These are phyloP conservation scores for Sutorius australiensis DNA, from an alignment of 768 basidiomycete species.

Conservation along the genomic window DNA sequence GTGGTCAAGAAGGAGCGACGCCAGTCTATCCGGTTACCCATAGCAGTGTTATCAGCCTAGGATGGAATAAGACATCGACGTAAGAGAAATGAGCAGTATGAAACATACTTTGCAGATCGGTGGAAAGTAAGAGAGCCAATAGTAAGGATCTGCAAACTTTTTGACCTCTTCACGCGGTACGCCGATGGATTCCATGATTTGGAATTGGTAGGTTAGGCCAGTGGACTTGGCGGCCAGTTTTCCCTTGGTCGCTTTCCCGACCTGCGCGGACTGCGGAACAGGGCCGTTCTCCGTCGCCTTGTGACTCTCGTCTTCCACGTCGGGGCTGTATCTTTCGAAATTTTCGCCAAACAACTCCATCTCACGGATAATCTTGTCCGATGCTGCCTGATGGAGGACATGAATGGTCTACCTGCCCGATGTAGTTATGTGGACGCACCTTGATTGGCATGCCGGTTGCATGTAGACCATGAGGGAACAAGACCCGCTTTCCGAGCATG, in stretches of 20 bases:
- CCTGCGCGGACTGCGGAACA: constrained; percentile 43
- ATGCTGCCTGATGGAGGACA: constrained; percentile 63
- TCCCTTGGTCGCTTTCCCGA: constrained; percentile 90
- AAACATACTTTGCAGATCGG: constrained; percentile 80
- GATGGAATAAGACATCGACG: background rate
- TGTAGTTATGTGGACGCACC: constrained; percentile 44
- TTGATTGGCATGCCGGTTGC: constrained; percentile 99
- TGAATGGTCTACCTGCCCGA: background rate
- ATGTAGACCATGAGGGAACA: constrained; percentile 98
- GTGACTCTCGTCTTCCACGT: constrained; percentile 43
- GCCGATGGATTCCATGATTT: constrained; percentile 94
- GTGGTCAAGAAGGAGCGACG: constrained; percentile 92
- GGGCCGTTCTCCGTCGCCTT: constrained; percentile 41
- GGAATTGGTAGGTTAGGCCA: constrained; percentile 95
- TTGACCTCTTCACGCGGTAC: constrained; percentile 89
- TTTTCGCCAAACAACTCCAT: constrained; percentile 93
- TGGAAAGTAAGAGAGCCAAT: constrained; percentile 95
- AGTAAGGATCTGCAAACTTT: constrained; percentile 90
- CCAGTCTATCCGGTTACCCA: constrained; percentile 99
- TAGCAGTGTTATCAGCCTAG: constrained; percentile 69
- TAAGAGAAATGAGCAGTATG: background rate
- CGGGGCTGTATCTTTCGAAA: constrained; percentile 57
- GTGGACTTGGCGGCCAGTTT: constrained; percentile 92
- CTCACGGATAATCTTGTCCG: constrained; percentile 96
- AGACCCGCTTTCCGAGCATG: constrained; percentile 87